Percentiles rank a stretch among this genome's conserved stretches.
Evolutionary conservation across 345 rosid genomes (phyloP).

Genomic region (Aquilaria sinensis): DNA sequence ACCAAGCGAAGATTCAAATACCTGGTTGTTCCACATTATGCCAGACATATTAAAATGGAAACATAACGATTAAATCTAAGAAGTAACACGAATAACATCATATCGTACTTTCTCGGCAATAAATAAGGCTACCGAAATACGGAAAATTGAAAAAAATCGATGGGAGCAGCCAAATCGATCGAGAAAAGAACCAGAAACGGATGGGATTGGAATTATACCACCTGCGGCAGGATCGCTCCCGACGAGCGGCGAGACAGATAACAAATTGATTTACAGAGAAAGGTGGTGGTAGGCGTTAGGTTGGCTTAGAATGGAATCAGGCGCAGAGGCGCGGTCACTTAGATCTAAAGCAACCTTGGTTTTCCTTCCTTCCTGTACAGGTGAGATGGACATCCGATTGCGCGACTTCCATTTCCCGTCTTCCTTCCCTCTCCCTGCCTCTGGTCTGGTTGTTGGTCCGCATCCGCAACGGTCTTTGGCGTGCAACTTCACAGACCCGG

Average conservation of each 20-base stretch:
- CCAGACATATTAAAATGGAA: no score
- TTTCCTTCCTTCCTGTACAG: slow-evolving; percentile 1
- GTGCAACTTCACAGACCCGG: background rate
- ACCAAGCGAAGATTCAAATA: background rate
- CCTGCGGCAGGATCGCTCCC: no score
- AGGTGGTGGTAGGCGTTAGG: background rate
- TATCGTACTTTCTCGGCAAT: background rate
- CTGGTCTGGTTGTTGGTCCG: background rate
- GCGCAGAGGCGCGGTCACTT: slow-evolving; percentile 6
- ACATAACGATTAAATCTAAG: no score
- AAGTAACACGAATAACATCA: no score
- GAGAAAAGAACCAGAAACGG: background rate
- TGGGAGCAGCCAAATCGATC: no score
- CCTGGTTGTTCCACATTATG: no score
- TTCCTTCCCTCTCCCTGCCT: no score
- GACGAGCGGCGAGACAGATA: no score
- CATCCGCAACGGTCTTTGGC: background rate
- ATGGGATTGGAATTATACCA: no score
- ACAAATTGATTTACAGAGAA: no score
- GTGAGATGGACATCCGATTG: slow-evolving; percentile 2
- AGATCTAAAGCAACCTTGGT: slow-evolving; percentile 28
- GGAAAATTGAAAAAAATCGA: no score
- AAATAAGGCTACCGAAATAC: background rate
- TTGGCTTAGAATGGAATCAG: background rate
- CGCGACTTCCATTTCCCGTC: background rate